Evolutionary conservation across 768 basidiomycete species (phyloP).

Genomic region (Amanita jacksonii): DNA sequence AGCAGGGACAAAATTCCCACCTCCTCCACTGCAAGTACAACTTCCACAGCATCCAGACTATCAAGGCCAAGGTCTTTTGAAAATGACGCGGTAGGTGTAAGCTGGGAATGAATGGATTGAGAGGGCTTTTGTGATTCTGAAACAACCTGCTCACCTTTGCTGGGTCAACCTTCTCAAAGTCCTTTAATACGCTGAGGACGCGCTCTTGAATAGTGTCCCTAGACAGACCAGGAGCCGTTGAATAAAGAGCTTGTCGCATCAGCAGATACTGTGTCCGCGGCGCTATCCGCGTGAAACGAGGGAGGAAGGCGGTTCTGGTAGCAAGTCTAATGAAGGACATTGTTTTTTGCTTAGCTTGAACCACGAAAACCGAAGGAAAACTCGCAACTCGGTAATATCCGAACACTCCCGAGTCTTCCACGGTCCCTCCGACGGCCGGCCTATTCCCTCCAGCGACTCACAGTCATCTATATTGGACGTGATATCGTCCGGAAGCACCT

Average conservation of each 20-base stretch:
- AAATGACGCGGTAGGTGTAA: constrained; percentile 59
- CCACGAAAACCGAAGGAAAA: constrained; percentile 1
- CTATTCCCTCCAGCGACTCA: no score
- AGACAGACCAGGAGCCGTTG: constrained; percentile 56
- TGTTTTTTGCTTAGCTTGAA: constrained; percentile 13
- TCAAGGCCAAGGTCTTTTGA: constrained; percentile 83
- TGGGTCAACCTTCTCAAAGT: constrained; percentile 81
- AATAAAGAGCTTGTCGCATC: constrained; percentile 45
- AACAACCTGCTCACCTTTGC: constrained; percentile 41
- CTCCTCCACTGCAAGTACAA: constrained; percentile 99
- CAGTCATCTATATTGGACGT: no score
- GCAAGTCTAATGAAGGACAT: constrained; percentile 52
- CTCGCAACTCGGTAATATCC: constrained; percentile 6
- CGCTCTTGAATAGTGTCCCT: constrained; percentile 62
- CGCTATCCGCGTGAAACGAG: constrained; percentile 29
- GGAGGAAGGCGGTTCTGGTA: constrained; percentile 32
- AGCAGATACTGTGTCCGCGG: constrained; percentile 26
- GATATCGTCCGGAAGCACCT: no score
- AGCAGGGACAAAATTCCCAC: constrained; percentile 23
- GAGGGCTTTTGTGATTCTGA: not conserved
- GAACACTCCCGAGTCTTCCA: constrained; percentile 2
- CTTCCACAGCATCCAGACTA: constrained; percentile 94
- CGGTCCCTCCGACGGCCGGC: not conserved
- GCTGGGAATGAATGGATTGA: no score
- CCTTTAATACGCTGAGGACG: constrained; percentile 75